A percentile compares a stretch with the other conserved stretches of the same genome.
Conservation (phyloP, 306 rosid genomes). For the Betula pendula region DNA sequence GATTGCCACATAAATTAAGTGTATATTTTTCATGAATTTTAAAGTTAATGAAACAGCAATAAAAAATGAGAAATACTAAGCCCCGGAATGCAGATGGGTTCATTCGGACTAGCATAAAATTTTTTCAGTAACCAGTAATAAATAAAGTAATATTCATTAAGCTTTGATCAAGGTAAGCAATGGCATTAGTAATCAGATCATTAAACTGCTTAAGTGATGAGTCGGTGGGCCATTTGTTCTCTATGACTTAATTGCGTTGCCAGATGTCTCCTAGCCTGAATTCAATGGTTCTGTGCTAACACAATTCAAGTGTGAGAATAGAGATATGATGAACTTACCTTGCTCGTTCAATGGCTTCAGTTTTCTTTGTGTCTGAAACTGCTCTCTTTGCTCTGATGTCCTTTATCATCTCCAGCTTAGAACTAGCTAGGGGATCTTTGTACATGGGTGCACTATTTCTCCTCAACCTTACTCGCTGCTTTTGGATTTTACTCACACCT, state of each 20-base stretch:
- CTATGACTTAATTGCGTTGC: neutral
- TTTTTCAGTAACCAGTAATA: neutral
- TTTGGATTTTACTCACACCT: constrained; percentile 34
- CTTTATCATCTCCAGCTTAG: constrained; percentile 89
- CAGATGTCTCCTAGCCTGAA: neutral
- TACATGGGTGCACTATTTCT: constrained; percentile 60
- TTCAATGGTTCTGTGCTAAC: neutral
- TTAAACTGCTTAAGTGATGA: neutral
- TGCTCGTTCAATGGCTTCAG: constrained; percentile 76
- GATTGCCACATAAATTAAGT: constrained; percentile 21
- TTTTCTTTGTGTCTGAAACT: constrained; percentile 57
- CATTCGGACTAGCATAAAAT: neutral
- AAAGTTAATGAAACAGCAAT: neutral
- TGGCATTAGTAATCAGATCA: neutral
- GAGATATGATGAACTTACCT: constrained; percentile 47
- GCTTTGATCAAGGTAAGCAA: constrained; percentile 5
- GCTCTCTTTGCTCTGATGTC: constrained; percentile 85
- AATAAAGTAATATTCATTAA: neutral
- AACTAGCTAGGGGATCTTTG: constrained; percentile 84
- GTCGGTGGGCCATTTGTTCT: neutral
- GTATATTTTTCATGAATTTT: neutral
- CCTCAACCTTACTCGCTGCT: constrained; percentile 29
- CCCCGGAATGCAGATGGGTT: neutral
- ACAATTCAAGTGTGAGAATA: neutral
- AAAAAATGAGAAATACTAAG: constrained; percentile 11